Conservation (phyloP, 208 protist genomes). For the Trypanosoma lewisi region DNA sequence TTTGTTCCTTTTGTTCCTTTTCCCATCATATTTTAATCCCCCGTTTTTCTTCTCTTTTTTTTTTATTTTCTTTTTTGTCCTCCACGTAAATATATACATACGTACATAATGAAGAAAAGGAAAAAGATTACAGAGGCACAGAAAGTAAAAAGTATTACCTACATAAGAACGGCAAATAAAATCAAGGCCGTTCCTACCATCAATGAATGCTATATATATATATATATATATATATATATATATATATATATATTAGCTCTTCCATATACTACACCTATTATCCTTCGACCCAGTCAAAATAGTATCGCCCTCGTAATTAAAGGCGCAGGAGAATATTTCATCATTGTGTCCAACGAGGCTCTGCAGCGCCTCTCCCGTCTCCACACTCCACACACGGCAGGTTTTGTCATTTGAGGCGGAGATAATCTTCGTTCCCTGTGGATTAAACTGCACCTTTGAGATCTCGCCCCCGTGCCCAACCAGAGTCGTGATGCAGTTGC, state of each 20-base stretch:
- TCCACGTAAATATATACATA: conserved; percentile 13
- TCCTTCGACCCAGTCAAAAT: conserved; percentile 97
- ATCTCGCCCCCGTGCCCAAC: conserved; percentile 94
- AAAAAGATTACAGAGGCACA: neutral
- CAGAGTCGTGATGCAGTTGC: conserved; percentile 82
- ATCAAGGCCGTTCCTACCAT: no score
- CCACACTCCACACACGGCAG: conserved; percentile 91
- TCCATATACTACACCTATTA: conserved; percentile 96
- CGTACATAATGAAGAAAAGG: neutral
- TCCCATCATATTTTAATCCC: neutral
- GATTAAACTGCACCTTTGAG: conserved; percentile 95
- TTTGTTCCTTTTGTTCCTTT: neutral
- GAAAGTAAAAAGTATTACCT: neutral
- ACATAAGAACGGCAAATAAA: conserved; percentile 19
- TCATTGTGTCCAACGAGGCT: conserved; percentile 94
- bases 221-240: neutral
- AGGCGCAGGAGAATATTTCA: conserved; percentile 95
- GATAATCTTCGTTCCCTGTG: conserved; percentile 93
- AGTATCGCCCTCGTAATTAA: conserved; percentile 95
- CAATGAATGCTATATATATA: no score
- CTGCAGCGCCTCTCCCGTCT: conserved; percentile 86
- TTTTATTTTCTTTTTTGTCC: neutral
- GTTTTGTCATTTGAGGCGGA: conserved; percentile 93
- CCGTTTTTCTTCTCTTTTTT: conserved; percentile 14
- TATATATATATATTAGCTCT: conserved; percentile 36